A percentile compares a stretch with the other conserved stretches of the same genome.
These are phyloP conservation scores for Mortierella sp. DNA, from an alignment of 371 early-diverging fungal genomes.

Conservation along the genomic window DNA sequence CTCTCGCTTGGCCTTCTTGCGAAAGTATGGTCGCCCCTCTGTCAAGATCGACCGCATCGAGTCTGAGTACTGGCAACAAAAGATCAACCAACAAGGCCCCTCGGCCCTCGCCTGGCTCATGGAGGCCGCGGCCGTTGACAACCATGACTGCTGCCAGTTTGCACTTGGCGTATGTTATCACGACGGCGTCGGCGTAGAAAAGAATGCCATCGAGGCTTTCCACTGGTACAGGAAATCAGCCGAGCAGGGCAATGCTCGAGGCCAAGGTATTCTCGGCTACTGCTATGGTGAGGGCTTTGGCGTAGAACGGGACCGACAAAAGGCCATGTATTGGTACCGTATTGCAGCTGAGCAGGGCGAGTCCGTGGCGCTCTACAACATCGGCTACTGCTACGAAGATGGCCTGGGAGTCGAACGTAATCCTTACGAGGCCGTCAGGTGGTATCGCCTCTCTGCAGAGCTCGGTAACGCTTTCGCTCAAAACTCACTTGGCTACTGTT, in stretches of 20 bases:
- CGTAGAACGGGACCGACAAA: constrained; percentile 68
- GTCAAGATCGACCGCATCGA: constrained; percentile 79
- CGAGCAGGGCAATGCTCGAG: constrained; percentile 72
- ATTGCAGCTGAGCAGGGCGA: constrained; percentile 71
- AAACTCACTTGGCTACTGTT: constrained; percentile 82
- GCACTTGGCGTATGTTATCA: constrained; percentile 80
- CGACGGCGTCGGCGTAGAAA: constrained; percentile 72
- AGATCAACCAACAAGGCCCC: constrained; percentile 58
- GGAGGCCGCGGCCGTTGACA: constrained; percentile 64
- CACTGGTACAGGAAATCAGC: constrained; percentile 63
- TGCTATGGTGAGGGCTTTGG: constrained; percentile 88
- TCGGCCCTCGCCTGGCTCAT: constrained; percentile 66
- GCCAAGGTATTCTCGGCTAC: constrained; percentile 80
- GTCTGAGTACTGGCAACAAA: constrained; percentile 73
- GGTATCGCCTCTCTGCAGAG: constrained; percentile 77
- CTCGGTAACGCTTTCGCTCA: constrained; percentile 86
- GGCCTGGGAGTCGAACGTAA: constrained; percentile 78
- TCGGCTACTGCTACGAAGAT: constrained; percentile 86
- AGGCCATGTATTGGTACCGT: constrained; percentile 77
- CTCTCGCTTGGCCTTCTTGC: constrained; percentile 76
- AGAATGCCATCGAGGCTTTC: constrained; percentile 66
- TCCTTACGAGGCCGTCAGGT: constrained; percentile 69
- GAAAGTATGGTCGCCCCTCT: constrained; percentile 81
- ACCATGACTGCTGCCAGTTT: constrained; percentile 65
- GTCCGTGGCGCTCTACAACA: constrained; percentile 82